Evolutionary conservation across 2,329 filamentous ascomycete species (phyloP).

Genomic region (Ascosphaera pollenicola): DNA sequence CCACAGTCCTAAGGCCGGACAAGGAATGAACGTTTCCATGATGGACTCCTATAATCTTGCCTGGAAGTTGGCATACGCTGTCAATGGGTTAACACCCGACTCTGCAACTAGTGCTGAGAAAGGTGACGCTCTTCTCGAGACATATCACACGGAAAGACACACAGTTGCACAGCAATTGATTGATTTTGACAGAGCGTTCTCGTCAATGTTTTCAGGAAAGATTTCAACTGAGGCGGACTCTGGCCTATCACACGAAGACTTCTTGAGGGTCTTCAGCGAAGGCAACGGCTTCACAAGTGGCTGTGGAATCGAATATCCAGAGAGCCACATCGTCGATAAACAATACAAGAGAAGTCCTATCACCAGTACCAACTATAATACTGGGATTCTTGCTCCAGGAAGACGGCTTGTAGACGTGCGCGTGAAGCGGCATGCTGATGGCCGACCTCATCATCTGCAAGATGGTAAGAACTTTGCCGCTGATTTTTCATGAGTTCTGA

Average conservation of each 20-base stretch:
- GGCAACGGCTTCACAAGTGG: slow-evolving; percentile 19
- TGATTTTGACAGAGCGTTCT: slow-evolving; percentile 18
- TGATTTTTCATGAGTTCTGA: not conserved
- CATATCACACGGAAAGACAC: slow-evolving; percentile 17
- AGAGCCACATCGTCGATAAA: slow-evolving; percentile 11
- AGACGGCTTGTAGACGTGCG: slow-evolving; percentile 14
- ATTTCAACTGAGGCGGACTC: slow-evolving; percentile 10
- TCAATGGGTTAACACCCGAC: slow-evolving; percentile 15
- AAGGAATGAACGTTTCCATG: slow-evolving; percentile 31
- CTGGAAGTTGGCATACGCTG: slow-evolving; percentile 18
- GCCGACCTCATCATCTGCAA: slow-evolving; percentile 14
- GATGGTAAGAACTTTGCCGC: slow-evolving; percentile 8
- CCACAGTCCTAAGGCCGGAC: slow-evolving; percentile 49
- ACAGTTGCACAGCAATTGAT: slow-evolving; percentile 18
- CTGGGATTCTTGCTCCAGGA: slow-evolving; percentile 15
- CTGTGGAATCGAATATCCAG: slow-evolving; percentile 17
- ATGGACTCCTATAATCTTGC: slow-evolving; percentile 30
- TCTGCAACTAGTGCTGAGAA: not conserved
- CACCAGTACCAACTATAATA: slow-evolving; percentile 13
- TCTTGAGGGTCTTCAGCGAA: slow-evolving; percentile 15
- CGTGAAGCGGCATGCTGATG: slow-evolving; percentile 17
- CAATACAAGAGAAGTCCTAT: slow-evolving; percentile 8
- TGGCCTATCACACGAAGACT: slow-evolving; percentile 14
- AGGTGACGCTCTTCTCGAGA: slow-evolving; percentile 13
- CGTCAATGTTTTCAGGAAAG: slow-evolving; percentile 19